phyloP scores from a whole-genome alignment of 176 grass and related monocot species.

The Aegilops umbellulata region DNA sequence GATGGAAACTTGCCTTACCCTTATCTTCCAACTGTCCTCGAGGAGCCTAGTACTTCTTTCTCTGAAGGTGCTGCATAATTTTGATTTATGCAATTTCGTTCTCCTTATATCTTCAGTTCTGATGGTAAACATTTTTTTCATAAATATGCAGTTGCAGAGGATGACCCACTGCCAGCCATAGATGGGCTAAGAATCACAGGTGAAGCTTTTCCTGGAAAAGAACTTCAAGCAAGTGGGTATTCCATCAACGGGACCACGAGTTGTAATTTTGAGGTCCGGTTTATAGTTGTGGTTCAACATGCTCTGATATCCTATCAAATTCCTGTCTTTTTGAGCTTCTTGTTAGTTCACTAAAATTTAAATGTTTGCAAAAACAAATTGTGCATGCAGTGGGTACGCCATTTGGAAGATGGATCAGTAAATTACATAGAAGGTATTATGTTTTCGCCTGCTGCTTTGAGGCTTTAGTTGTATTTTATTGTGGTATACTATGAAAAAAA shows the following conservation, averaged over 20 bases:
- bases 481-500: conserved; percentile 21
- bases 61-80: conserved; percentile 64
- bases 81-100: conserved; percentile 9
- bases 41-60: conserved; percentile 85
- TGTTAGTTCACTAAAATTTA: conserved; percentile 32
- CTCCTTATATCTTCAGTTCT: conserved; percentile 8
- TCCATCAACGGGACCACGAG: conserved; percentile 92
- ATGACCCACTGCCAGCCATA: conserved; percentile 88
- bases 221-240: conserved; percentile 92
- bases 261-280: conserved; percentile 88
- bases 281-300: background rate
- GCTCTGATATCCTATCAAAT: background rate
- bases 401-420: conserved; percentile 88
- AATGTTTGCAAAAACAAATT: conserved; percentile 16
- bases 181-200: conserved; percentile 86
- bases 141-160: conserved; percentile 66
- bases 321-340: background rate
- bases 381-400: conserved; percentile 78
- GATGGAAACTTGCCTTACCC: conserved; percentile 58
- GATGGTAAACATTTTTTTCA: conserved; percentile 20
- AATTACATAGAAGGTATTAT: conserved; percentile 88
- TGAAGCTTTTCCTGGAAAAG: conserved; percentile 89
- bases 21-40: conserved; percentile 86
- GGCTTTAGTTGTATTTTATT: conserved; percentile 13
- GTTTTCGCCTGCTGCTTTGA: conserved; percentile 22